Conservation (phyloP, 1,139 yeast genomes). For the Scheffersomyces quercinus region DNA sequence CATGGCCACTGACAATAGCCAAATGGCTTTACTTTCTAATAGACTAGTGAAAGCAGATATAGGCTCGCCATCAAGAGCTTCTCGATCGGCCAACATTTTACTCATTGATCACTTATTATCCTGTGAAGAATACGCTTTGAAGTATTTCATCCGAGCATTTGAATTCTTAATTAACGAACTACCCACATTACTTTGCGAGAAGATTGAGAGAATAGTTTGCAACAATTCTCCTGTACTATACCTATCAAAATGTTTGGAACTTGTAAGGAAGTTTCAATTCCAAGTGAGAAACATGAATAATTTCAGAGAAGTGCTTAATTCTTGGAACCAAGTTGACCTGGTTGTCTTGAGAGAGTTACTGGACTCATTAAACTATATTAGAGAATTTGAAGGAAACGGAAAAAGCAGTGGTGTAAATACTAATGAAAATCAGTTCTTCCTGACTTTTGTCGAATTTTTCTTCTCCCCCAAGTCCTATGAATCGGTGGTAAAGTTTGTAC, state of each 20-base stretch:
- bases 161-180: constrained; percentile 7
- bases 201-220: constrained; percentile 3
- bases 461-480: too few species aligned
- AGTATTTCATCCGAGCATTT: constrained; percentile 9
- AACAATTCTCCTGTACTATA: constrained; percentile 5
- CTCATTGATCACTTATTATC: constrained; percentile 7
- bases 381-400: too few species aligned
- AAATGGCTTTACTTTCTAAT: too few species aligned
- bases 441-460: too few species aligned
- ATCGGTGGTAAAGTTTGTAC: constrained; percentile 3
- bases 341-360: constrained; percentile 5
- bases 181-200: constrained; percentile 5
- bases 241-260: constrained; percentile 6
- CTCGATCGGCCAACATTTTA: too few species aligned
- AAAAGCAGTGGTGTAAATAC: too few species aligned
- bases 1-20: too few species aligned
- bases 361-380: too few species aligned
- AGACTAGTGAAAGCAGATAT: too few species aligned
- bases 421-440: too few species aligned
- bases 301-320: constrained; percentile 6
- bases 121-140: constrained; percentile 9
- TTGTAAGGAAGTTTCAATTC: constrained; percentile 11
- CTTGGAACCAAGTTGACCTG: constrained; percentile 4
- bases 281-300: constrained; percentile 6
- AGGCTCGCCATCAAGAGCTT: too few species aligned